Conservation (phyloP, 1,284 basidiomycete species). For the Ceratorhiza oryzae-sativae region DNA sequence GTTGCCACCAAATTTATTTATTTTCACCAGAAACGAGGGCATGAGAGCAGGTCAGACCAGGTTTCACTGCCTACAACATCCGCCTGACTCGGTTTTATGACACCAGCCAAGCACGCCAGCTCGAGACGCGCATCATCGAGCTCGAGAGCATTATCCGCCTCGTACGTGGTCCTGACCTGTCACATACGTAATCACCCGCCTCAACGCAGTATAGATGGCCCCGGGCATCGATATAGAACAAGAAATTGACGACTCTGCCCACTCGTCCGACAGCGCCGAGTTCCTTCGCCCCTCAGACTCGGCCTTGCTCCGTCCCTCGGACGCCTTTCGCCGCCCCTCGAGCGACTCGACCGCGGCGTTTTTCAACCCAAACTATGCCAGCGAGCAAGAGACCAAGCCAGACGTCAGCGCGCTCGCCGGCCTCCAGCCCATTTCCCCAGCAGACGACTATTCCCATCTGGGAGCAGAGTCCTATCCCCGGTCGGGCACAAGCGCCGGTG, state of each 20-base stretch:
- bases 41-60: slow-evolving; percentile 26
- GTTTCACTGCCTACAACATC: no score
- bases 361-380: slow-evolving; percentile 1
- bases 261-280: slow-evolving; percentile 21
- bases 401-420: not conserved
- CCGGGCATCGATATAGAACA: slow-evolving; percentile 32
- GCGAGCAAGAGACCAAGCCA: slow-evolving; percentile 20
- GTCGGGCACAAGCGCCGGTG: not conserved
- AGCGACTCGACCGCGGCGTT: slow-evolving; percentile 26
- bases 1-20: not conserved
- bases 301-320: slow-evolving; percentile 26
- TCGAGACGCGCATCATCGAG: slow-evolving; percentile 31
- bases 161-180: slow-evolving; percentile 1
- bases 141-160: slow-evolving; percentile 31
- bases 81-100: not conserved
- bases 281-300: slow-evolving; percentile 29
- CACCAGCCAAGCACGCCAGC: slow-evolving; percentile 9
- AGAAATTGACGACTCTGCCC: slow-evolving; percentile 22
- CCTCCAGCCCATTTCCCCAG: not conserved
- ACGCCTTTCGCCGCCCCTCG: slow-evolving; percentile 20
- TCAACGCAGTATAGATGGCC: slow-evolving; percentile 3
- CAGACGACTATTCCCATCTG: not conserved
- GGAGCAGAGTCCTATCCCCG: not conserved
- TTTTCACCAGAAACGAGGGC: slow-evolving; percentile 15
- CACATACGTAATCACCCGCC: slow-evolving; percentile 5